Base-by-base conservation (phyloP, 768 basidiomycete genomes). In the Phylloporus scabripes region DNA sequence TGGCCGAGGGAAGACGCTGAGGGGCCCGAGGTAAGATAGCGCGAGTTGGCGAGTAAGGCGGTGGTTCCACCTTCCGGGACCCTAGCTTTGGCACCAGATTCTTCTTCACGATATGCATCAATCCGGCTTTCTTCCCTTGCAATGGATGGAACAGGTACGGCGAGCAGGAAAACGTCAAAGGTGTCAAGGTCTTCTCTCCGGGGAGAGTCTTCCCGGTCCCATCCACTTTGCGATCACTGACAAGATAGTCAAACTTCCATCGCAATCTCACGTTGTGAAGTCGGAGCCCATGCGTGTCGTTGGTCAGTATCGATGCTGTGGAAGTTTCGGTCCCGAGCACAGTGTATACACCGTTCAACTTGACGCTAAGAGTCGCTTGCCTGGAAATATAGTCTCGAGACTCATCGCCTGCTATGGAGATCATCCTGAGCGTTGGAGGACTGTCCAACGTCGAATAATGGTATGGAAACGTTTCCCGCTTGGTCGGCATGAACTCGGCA, bases 221-320 rank as follows among this genome's bases (percentile, higher is more conserved):
- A 20, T 78, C 73, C 20, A 68, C 66, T 46, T 71, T 66, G 28
- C 80, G 73, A 54, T 88, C 81, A 34, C 79, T 77, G 9, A 93
- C 85, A 28, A 82, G 60, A 61, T 93, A 93, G 48, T 87, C 85
- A 54, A 93, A 85, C 48, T 79, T 79, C 92, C 91, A 92, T 20
- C 70, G 69, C 15, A 88, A 67, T 49, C 75, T 79, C 18, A 63
- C 61, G 26, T 68, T 64, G 4, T 65, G 66, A 42, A 42, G 47
- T 20, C 58, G 55, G 29, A 29, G 32, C 8, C 54, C 64, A 7
- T 42, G 52, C 7, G 40, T 45, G 24, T 64, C 59, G 31, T 51
- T 33, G 33, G n/a, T n/a, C n/a, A n/a, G n/a, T n/a, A n/a, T n/a
- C n/a, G 58, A 38, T 33, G 54, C 40, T 21, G 48, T 14, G 15